Evolutionary conservation across 768 basidiomycete genomes (phyloP).

Genomic region (Rhizopogon vesiculosus): DNA sequence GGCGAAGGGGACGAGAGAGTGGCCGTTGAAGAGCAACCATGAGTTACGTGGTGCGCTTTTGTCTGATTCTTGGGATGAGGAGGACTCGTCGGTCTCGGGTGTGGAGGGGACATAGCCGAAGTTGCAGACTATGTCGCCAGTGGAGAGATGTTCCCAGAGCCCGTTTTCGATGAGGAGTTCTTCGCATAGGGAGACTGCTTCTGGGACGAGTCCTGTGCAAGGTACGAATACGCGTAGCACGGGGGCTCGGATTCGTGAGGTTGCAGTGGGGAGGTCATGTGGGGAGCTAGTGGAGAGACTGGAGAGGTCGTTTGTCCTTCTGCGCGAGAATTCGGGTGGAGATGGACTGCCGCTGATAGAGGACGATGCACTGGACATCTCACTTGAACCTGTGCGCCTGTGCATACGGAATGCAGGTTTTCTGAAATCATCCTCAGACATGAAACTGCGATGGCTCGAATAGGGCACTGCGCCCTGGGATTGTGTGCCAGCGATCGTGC

Average conservation of each 20-base stretch:
- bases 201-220: constrained; percentile 45
- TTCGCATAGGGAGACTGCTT: constrained; percentile 54
- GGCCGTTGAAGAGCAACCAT: constrained; percentile 77
- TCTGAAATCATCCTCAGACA: constrained; percentile 37
- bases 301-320: constrained; percentile 8
- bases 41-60: constrained; percentile 25
- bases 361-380: constrained; percentile 45
- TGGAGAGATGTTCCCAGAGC: constrained; percentile 72
- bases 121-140: constrained; percentile 77
- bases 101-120: constrained; percentile 66
- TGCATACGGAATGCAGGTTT: constrained; percentile 28
- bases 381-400: constrained; percentile 38
- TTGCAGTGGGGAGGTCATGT: constrained; percentile 62
- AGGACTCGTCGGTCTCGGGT: constrained; percentile 19
- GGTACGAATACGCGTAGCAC: constrained; percentile 74
- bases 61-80: constrained; percentile 11
- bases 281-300: constrained; percentile 28
- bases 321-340: constrained; percentile 13
- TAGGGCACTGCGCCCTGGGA: constrained; percentile 6
- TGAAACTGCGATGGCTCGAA: constrained; percentile 22
- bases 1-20: constrained; percentile 52
- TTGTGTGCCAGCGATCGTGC: constrained; percentile 15
- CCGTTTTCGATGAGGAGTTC: constrained; percentile 62
- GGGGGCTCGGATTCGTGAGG: constrained; percentile 62
- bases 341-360: constrained; percentile 19